phyloP scores from a whole-genome alignment of 345 rosid species.

The Crucihimalaya himalaica region DNA sequence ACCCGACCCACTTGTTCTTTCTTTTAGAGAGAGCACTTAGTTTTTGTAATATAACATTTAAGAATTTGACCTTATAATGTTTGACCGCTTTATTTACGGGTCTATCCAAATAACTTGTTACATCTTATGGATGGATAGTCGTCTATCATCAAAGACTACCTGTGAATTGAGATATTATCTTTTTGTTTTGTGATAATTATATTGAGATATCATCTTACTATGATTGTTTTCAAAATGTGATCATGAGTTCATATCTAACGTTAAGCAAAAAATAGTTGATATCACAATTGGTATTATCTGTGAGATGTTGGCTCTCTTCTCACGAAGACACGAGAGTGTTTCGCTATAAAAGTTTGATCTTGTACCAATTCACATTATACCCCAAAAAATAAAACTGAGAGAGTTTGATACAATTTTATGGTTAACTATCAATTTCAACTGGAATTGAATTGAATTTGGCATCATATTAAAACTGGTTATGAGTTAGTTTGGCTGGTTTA shows the following conservation, averaged over 20 bases:
- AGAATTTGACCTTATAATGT: neutral
- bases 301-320: neutral
- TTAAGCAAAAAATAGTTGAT: neutral
- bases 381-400: neutral
- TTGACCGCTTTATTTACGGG: conserved; percentile 27
- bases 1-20: conserved; percentile 24
- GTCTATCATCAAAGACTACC: conserved; percentile 2
- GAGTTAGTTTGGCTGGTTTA: neutral
- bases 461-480: neutral
- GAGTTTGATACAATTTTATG: neutral
- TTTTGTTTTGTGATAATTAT: too few relatives aligned
- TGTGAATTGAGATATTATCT: neutral
- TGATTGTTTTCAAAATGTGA: too few relatives aligned
- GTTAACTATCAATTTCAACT: neutral
- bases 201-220: too few relatives aligned
- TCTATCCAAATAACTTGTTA: conserved; percentile 27
- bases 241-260: too few relatives aligned
- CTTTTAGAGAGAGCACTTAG: conserved; percentile 27
- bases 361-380: neutral
- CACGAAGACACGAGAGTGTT: neutral
- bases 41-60: neutral
- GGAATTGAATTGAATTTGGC: neutral
- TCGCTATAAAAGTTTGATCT: neutral
- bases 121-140: neutral
- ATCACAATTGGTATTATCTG: neutral